phyloP scores from a whole-genome alignment of 2,329 filamentous ascomycete species.

The Sordariomycetes sp. region DNA sequence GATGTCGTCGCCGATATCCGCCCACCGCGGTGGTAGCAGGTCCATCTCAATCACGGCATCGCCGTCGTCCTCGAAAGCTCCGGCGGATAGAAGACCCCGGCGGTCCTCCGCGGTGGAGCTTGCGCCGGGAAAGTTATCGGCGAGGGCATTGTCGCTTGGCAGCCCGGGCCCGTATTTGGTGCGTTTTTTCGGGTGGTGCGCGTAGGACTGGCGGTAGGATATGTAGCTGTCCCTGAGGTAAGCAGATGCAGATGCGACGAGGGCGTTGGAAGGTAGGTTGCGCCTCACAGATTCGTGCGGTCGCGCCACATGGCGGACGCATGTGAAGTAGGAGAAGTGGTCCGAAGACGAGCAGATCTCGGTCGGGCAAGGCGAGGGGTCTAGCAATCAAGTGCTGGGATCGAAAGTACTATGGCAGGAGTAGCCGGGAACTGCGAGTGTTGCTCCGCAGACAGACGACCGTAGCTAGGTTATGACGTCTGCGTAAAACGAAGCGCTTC shows the following conservation, averaged over 20 bases:
- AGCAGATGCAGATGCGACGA: constrained; percentile 16
- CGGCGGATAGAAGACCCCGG: constrained; percentile 72
- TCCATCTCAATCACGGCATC: constrained; percentile 99
- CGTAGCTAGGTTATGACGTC: neutral
- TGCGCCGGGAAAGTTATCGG: constrained; percentile 40
- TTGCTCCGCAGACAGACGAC: neutral
- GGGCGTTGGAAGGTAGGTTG: constrained; percentile 5
- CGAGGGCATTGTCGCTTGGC: constrained; percentile 43
- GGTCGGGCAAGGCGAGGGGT: neutral
- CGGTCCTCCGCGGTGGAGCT: constrained; percentile 34
- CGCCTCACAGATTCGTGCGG: constrained; percentile 87
- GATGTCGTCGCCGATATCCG: constrained; percentile 89
- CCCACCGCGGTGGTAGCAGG: constrained; percentile 85
- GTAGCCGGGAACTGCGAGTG: neutral
- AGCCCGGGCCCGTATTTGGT: constrained; percentile 49
- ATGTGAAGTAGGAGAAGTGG: constrained; percentile 2
- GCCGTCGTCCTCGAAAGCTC: constrained; percentile 71
- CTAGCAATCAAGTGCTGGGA: neutral
- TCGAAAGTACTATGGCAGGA: neutral
- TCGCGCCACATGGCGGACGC: constrained; percentile 91
- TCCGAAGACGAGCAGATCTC: neutral
- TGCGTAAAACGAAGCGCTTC: neutral
- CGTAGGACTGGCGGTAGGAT: constrained; percentile 97
- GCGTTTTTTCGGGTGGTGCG: constrained; percentile 85
- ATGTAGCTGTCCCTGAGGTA: constrained; percentile 57